phyloP scores from a whole-genome alignment of 2,329 filamentous ascomycete genomes.

The Fusarium sp. region DNA sequence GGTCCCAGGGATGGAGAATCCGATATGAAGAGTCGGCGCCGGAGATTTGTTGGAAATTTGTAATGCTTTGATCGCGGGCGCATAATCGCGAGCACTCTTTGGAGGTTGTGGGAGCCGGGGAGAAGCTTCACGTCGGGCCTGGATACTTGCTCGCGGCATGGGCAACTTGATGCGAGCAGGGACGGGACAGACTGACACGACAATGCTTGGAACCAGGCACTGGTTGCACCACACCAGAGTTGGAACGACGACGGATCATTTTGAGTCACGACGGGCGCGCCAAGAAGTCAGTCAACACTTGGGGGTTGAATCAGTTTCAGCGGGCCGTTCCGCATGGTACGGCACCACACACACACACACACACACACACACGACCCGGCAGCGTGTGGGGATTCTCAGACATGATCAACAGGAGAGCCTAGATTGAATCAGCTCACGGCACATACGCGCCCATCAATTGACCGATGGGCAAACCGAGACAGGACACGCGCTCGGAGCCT shows the following conservation, averaged over 20 bases:
- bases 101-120: background rate
- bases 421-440: constrained; percentile 9
- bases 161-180: constrained; percentile 15
- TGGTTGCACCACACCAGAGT: background rate
- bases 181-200: background rate
- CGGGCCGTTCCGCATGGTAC: constrained; percentile 41
- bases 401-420: constrained; percentile 23
- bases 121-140: background rate
- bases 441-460: background rate
- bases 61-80: constrained; percentile 6
- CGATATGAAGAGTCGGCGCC: constrained; percentile 49
- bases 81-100: background rate
- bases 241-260: background rate
- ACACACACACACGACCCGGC: constrained; percentile 10
- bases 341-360: constrained; percentile 17
- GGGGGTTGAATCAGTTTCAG: constrained; percentile 26
- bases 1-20: constrained; percentile 58
- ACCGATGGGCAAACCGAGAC: background rate
- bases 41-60: constrained; percentile 10
- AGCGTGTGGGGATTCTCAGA: constrained; percentile 29
- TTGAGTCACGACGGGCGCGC: constrained; percentile 9
- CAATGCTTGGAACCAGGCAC: background rate
- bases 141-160: background rate
- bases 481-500: background rate
- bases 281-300: constrained; percentile 1